Evolutionary conservation across 495 filamentous ascomycete genomes (phyloP).

Genomic region (Aspergillus campestris): DNA sequence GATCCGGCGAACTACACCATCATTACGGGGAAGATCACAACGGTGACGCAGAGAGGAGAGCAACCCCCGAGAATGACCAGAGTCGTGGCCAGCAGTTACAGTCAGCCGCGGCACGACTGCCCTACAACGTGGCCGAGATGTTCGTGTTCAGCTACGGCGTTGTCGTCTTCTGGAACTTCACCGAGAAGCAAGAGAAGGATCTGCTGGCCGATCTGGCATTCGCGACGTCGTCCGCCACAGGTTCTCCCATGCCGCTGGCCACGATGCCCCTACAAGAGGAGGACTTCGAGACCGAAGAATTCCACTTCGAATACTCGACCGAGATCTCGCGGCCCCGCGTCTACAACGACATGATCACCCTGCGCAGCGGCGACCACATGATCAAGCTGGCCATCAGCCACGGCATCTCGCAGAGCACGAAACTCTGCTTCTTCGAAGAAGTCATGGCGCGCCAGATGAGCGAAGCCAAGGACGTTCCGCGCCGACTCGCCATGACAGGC

Average conservation of each 20-base stretch:
- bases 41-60: too few relatives aligned
- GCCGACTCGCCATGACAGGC: constrained; percentile 78
- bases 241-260: constrained; percentile 50
- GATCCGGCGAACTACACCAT: too few relatives aligned
- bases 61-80: too few relatives aligned
- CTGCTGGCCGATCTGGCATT: constrained; percentile 94
- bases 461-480: constrained; percentile 85
- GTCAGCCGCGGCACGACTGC: constrained; percentile 36
- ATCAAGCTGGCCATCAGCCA: constrained; percentile 96
- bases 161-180: constrained; percentile 98
- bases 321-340: constrained; percentile 78
- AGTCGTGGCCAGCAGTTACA: constrained; percentile 5
- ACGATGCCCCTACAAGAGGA: constrained; percentile 66
- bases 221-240: constrained; percentile 49
- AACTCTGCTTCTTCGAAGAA: constrained; percentile 94
- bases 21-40: too few relatives aligned
- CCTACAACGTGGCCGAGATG: constrained; percentile 85
- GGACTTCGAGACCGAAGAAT: constrained; percentile 96
- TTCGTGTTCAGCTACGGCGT: constrained; percentile 98
- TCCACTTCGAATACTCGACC: constrained; percentile 94
- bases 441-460: constrained; percentile 91
- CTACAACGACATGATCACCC: constrained; percentile 98
- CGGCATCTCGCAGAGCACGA: constrained; percentile 95
- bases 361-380: constrained; percentile 94
- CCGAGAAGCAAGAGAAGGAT: constrained; percentile 91